Evolutionary conservation across 768 basidiomycete genomes (phyloP).

Genomic region (Mycena olivaceomarginata): DNA sequence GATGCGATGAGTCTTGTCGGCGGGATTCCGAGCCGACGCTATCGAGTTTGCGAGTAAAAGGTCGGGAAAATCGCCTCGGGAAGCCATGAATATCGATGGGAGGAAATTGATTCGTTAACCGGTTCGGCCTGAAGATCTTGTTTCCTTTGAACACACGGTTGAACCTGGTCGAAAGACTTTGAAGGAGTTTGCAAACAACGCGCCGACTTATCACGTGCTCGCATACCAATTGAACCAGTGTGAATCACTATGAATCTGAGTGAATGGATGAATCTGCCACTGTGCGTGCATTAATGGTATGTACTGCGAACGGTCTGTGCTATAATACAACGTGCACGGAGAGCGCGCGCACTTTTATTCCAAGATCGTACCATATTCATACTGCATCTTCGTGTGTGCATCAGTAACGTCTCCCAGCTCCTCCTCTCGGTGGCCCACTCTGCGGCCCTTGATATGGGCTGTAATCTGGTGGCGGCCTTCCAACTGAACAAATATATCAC

Average conservation of each 20-base stretch:
- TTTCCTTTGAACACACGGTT: no score
- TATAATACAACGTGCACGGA: constrained; percentile 4
- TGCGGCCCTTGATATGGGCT: constrained; percentile 90
- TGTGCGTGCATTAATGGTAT: neutral
- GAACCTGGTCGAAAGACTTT: no score
- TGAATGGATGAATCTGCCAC: no score
- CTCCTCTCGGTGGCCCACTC: constrained; percentile 60
- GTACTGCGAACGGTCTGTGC: neutral
- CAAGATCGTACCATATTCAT: neutral
- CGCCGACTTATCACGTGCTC: no score
- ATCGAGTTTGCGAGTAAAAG: no score
- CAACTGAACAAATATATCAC: constrained; percentile 59
- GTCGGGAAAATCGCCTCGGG: no score
- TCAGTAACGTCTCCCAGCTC: constrained; percentile 46
- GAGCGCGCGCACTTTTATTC: constrained; percentile 11
- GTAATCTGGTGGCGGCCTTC: constrained; percentile 90
- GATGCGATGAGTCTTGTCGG: constrained; percentile 66
- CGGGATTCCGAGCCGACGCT: constrained; percentile 68
- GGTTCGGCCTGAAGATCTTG: no score
- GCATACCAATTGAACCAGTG: no score
- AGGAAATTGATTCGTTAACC: no score
- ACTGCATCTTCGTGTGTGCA: neutral
- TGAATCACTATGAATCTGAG: no score
- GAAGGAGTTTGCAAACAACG: no score
- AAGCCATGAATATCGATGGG: no score